Conservation (phyloP, 2,329 filamentous ascomycete species). For the Sclerotiophoma versabilis region DNA sequence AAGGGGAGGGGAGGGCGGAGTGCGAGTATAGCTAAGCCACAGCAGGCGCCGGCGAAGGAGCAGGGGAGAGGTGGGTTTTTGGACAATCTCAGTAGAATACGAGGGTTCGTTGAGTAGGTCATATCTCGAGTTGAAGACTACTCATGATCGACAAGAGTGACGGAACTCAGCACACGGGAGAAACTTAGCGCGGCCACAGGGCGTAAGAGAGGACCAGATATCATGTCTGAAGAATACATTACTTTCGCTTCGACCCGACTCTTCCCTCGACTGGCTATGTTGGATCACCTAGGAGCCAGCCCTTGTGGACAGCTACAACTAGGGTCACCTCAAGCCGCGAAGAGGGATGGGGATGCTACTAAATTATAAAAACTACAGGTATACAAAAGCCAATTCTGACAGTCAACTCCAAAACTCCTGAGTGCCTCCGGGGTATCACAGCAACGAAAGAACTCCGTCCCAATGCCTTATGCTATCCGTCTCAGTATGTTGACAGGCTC, state of each 20-base stretch:
- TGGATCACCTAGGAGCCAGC: constrained; percentile 28
- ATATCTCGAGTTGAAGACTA: neutral
- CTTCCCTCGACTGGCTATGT: constrained; percentile 26
- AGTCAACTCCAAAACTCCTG: constrained; percentile 6
- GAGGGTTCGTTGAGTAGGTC: constrained; percentile 42
- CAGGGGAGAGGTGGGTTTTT: constrained; percentile 45
- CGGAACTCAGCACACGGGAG: neutral
- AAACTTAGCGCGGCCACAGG: neutral
- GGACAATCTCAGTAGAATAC: constrained; percentile 49
- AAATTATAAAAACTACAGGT: neutral
- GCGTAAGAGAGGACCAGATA: too few relatives aligned
- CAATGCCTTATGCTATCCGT: constrained; percentile 7
- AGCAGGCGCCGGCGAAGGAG: constrained; percentile 24
- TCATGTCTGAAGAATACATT: neutral
- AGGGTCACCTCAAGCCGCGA: constrained; percentile 29
- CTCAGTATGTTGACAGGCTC: constrained; percentile 45
- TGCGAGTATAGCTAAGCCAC: constrained; percentile 31
- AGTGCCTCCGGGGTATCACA: constrained; percentile 32
- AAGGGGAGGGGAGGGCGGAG: constrained; percentile 29
- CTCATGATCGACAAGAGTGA: neutral
- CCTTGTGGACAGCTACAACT: constrained; percentile 27
- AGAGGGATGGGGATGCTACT: constrained; percentile 10
- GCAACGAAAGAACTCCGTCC: constrained; percentile 22
- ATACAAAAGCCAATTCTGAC: neutral
- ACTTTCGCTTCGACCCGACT: constrained; percentile 17